A percentile compares a stretch with the other conserved stretches of the same genome.
Conservation (phyloP, 352 stramenopile genomes). For the Phytophthora rubi region DNA sequence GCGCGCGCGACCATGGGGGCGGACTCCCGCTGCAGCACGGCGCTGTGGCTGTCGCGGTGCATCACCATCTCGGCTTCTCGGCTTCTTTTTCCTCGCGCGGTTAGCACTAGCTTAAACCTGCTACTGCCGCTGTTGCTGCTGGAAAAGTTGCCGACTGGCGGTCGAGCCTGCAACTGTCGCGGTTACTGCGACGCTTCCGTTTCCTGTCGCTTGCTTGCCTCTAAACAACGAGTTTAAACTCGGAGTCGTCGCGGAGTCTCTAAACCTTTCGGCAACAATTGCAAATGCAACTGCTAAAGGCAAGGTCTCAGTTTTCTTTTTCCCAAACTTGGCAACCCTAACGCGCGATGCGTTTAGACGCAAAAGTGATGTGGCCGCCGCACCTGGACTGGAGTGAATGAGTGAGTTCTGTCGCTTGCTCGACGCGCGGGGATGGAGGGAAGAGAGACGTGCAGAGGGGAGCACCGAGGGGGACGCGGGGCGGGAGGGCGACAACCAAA, state of each 20-base stretch:
- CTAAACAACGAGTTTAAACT: not conserved
- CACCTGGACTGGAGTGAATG: not conserved
- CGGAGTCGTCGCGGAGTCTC: not conserved
- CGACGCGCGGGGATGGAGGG: not conserved
- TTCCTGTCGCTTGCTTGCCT: constrained; percentile 7
- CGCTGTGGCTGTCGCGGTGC: constrained; percentile 15
- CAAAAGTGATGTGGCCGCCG: not conserved
- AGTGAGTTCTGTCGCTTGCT: not conserved
- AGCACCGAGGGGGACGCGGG: not conserved
- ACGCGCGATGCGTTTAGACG: not conserved
- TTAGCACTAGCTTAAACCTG: not conserved
- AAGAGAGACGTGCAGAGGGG: not conserved
- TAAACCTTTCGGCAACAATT: not conserved
- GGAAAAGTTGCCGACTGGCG: not conserved
- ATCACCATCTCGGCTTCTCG: constrained; percentile 35
- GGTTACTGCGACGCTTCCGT: constrained; percentile 28
- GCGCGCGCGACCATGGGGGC: constrained; percentile 13
- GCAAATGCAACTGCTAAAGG: constrained; percentile 3
- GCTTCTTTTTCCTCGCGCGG: not conserved
- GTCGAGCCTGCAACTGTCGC: constrained; percentile 15
- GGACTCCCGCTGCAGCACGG: constrained; percentile 8
- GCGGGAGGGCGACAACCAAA: constrained; percentile 42
- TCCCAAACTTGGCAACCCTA: not conserved
- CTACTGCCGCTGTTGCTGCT: not conserved
- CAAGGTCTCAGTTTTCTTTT: constrained; percentile 10